phyloP scores from a whole-genome alignment of 108 stramenopile species.

The Pseudonitzschia pungens region DNA sequence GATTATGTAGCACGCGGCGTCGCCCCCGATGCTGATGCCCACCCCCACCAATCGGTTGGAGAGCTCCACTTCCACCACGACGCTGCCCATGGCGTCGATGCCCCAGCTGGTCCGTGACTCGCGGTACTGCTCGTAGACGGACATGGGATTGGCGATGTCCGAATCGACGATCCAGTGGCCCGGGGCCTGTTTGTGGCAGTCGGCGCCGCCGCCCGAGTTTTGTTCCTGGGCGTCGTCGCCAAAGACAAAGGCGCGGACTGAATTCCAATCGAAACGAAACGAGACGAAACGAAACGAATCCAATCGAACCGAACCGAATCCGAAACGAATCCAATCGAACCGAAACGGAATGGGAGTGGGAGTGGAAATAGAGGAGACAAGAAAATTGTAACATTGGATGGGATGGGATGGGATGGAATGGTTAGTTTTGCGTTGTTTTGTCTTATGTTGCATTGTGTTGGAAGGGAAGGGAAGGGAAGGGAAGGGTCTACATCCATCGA shows the following conservation, averaged over 20 bases:
- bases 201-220: slow-evolving; percentile 57
- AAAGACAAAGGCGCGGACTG: slow-evolving; percentile 42
- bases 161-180: slow-evolving; percentile 71
- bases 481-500: no score
- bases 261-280: not conserved
- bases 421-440: no score
- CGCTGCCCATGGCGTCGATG: slow-evolving; percentile 59
- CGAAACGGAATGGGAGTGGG: no score
- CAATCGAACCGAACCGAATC: no score
- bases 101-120: slow-evolving; percentile 59
- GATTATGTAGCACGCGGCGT: slow-evolving; percentile 58
- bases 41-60: slow-evolving; percentile 48
- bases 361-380: no score
- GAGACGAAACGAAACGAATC: not conserved
- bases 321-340: no score
- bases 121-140: slow-evolving; percentile 49
- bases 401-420: no score
- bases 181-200: slow-evolving; percentile 54
- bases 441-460: no score
- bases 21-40: slow-evolving; percentile 65
- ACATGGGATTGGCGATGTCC: slow-evolving; percentile 61
- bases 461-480: no score
- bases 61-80: slow-evolving; percentile 65
- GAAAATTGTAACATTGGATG: no score
- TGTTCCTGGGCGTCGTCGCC: slow-evolving; percentile 46